These are phyloP conservation scores for Psilocybe subaeruginosa DNA, from an alignment of 768 basidiomycete genomes.

Conservation along the genomic window DNA sequence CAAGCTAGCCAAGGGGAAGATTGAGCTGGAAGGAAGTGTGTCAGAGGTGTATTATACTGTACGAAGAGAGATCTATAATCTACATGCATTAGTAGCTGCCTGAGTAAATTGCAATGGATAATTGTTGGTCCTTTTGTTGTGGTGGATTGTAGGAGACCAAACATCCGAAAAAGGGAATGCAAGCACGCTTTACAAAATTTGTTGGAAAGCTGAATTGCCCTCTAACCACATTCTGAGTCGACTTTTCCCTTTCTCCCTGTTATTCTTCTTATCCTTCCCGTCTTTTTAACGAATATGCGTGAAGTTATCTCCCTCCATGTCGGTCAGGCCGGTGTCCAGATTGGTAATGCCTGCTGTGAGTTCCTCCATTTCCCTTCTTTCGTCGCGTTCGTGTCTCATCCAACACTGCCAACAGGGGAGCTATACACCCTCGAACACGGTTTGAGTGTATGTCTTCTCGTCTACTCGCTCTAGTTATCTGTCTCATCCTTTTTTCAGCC, in stretches of 20 bases:
- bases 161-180: slow-evolving; percentile 31
- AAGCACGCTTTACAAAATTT: slow-evolving; percentile 28
- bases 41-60: slow-evolving; percentile 91
- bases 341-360: slow-evolving; percentile 96
- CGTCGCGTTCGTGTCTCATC: slow-evolving; percentile 10
- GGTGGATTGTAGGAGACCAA: slow-evolving; percentile 19
- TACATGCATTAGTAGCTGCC: slow-evolving; percentile 88
- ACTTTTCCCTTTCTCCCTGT: slow-evolving; percentile 20
- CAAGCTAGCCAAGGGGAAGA: slow-evolving; percentile 82
- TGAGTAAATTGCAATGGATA: slow-evolving; percentile 23
- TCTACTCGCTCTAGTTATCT: slow-evolving; percentile 2
- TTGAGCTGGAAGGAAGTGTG: slow-evolving; percentile 89
- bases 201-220: slow-evolving; percentile 32
- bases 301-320: slow-evolving; percentile 97
- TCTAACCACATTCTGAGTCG: slow-evolving; percentile 32
- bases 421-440: slow-evolving; percentile 98
- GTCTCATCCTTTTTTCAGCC: slow-evolving; percentile 53
- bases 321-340: slow-evolving; percentile 95
- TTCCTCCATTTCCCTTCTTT: slow-evolving; percentile 15
- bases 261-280: slow-evolving; percentile 11
- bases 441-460: slow-evolving; percentile 69
- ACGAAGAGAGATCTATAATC: slow-evolving; percentile 83
- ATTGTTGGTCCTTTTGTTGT: slow-evolving; percentile 14
- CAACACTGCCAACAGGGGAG: slow-evolving; percentile 65
- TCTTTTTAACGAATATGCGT: slow-evolving; percentile 56